Percentiles rank a stretch among this genome's conserved stretches.
These are phyloP conservation scores for Cantharellus anzutake DNA, from an alignment of 768 basidiomycete species.

Conservation along the genomic window DNA sequence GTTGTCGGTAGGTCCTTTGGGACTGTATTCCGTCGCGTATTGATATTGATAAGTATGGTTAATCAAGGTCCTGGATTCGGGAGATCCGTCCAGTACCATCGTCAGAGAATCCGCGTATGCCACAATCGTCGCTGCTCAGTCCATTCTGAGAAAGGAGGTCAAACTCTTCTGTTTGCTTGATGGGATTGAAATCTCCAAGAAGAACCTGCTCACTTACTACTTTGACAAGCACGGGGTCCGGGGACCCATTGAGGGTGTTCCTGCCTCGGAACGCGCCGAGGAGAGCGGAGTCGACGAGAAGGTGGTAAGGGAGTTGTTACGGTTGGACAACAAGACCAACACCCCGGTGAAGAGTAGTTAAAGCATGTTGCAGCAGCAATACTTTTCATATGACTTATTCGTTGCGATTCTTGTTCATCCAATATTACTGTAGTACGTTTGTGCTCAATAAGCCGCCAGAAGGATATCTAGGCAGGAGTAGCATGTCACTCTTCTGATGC, in stretches of 20 bases:
- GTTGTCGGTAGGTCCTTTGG: constrained; percentile 29
- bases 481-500: too few species aligned
- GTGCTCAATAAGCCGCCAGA: too few species aligned
- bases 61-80: constrained; percentile 3
- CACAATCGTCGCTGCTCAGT: constrained; percentile 64
- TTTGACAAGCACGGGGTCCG: constrained; percentile 76
- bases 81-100: constrained; percentile 17
- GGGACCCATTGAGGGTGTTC: constrained; percentile 21
- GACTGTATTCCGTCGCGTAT: constrained; percentile 15
- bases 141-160: constrained; percentile 65
- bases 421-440: too few species aligned
- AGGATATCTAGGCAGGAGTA: too few species aligned
- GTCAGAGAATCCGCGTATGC: constrained; percentile 72
- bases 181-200: constrained; percentile 74
- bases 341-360: constrained; percentile 26
- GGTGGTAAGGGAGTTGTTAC: constrained; percentile 61
- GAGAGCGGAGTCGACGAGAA: constrained; percentile 29
- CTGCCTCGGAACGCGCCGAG: constrained; percentile 6
- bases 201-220: constrained; percentile 72
- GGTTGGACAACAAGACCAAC: constrained; percentile 61
- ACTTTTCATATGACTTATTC: too few species aligned
- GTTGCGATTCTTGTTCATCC: too few species aligned
- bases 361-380: too few species aligned
- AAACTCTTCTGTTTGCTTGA: constrained; percentile 67
- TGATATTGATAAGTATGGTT: constrained; percentile 20